phyloP scores from a whole-genome alignment of 192 early-diverging fungal genomes.

The Rhizophagus clarus region DNA sequence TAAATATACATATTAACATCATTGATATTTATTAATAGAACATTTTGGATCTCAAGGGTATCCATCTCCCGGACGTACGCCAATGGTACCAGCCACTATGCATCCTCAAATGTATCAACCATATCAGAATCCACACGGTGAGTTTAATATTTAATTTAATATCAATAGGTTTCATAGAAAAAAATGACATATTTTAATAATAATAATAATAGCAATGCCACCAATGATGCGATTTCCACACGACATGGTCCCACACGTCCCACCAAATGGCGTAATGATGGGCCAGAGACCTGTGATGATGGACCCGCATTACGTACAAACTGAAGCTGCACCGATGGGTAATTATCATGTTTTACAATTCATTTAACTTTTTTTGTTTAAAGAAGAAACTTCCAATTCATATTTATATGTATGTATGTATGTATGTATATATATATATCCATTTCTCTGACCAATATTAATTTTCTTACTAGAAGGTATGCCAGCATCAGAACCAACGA shows the following conservation, averaged over 20 bases:
- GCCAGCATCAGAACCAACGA: slow-evolving; percentile 2
- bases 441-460: slow-evolving; percentile 7
- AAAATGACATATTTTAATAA: neutral
- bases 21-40: slow-evolving; percentile 33
- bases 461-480: slow-evolving; percentile 19
- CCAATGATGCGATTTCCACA: slow-evolving; percentile 62
- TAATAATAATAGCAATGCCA: slow-evolving; percentile 38
- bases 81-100: slow-evolving; percentile 55
- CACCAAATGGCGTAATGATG: slow-evolving; percentile 48
- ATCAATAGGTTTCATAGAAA: neutral
- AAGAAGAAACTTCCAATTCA: neutral
- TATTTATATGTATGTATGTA: no score
- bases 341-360: neutral
- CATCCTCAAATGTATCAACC: slow-evolving; percentile 56
- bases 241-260: slow-evolving; percentile 50
- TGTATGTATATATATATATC: no score
- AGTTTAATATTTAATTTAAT: neutral
- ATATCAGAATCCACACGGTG: slow-evolving; percentile 50
- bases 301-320: slow-evolving; percentile 45
- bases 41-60: slow-evolving; percentile 54
- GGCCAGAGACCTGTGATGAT: slow-evolving; percentile 48
- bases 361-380: neutral
- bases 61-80: slow-evolving; percentile 49
- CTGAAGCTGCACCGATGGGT: slow-evolving; percentile 30
- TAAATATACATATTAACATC: neutral